Evolutionary conservation across 345 rosid genomes (phyloP).

Genomic region (Eucalyptus pumila): DNA sequence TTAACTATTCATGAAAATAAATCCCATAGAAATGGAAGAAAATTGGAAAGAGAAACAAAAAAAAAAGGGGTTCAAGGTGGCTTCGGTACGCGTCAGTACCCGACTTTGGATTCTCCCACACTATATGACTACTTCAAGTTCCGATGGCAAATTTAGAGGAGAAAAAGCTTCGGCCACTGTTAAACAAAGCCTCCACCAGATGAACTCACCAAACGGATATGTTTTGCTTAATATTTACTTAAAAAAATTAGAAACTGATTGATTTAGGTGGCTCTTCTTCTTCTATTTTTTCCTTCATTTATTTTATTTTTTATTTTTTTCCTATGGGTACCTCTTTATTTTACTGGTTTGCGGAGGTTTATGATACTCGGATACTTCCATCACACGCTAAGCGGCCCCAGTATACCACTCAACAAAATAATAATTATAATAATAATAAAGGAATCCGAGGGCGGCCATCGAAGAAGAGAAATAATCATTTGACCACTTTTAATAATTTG

Average conservation of each 20-base stretch:
- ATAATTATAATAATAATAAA: not conserved
- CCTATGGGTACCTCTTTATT: not conserved
- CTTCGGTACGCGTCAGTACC: not conserved
- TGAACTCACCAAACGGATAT: not conserved
- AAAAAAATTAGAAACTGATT: not conserved
- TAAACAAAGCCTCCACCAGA: not conserved
- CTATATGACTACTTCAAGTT: not conserved
- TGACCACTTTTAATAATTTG: not conserved
- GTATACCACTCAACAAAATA: not conserved
- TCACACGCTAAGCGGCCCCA: not conserved
- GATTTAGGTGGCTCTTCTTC: not conserved
- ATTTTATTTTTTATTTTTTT: not conserved
- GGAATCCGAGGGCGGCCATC: not conserved
- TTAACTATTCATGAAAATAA: not conserved
- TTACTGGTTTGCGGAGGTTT: not conserved
- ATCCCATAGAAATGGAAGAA: not conserved
- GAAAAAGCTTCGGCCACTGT: not conserved
- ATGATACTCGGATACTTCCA: not conserved
- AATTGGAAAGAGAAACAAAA: not conserved
- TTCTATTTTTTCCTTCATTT: not conserved
- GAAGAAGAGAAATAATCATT: not conserved
- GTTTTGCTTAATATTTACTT: not conserved
- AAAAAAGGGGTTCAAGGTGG: not conserved
- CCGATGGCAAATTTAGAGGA: not conserved
- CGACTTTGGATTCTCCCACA: not conserved